Evolutionary conservation across 352 stramenopile species (phyloP).

Genomic region (Pelagophyceae sp.): DNA sequence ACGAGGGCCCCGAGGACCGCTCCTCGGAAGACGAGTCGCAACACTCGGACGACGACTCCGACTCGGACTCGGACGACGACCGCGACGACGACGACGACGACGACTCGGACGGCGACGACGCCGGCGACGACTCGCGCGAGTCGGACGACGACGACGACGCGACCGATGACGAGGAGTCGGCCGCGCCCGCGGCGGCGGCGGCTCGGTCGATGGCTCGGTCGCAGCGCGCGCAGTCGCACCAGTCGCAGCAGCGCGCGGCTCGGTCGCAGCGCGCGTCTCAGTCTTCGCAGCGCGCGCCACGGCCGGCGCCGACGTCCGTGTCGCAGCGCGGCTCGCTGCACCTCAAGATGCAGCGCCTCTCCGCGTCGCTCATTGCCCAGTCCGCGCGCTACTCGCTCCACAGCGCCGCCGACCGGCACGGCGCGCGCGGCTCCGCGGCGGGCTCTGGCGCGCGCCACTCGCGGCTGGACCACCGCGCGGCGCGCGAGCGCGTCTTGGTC

Average conservation of each 20-base stretch:
- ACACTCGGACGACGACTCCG: constrained; percentile 21
- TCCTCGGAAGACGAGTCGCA: constrained; percentile 17
- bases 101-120: constrained; percentile 21
- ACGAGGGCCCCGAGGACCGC: not conserved
- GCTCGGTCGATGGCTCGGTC: not conserved
- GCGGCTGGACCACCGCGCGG: constrained; percentile 39
- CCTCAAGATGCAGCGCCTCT: not conserved
- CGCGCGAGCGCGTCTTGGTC: constrained; percentile 66
- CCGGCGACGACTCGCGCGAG: constrained; percentile 24
- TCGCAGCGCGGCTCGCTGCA: not conserved
- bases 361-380: not conserved
- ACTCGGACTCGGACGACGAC: constrained; percentile 16
- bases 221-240: not conserved
- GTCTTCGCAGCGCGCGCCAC: not conserved
- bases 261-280: constrained; percentile 31
- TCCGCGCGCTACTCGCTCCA: not conserved
- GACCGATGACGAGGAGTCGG: constrained; percentile 39
- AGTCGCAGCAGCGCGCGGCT: not conserved
- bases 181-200: not conserved
- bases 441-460: not conserved
- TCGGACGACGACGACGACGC: constrained; percentile 13
- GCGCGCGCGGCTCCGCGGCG: not conserved
- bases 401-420: not conserved
- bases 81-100: constrained; percentile 44
- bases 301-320: not conserved